phyloP scores from a whole-genome alignment of 768 basidiomycete species.

The Russula virescens region DNA sequence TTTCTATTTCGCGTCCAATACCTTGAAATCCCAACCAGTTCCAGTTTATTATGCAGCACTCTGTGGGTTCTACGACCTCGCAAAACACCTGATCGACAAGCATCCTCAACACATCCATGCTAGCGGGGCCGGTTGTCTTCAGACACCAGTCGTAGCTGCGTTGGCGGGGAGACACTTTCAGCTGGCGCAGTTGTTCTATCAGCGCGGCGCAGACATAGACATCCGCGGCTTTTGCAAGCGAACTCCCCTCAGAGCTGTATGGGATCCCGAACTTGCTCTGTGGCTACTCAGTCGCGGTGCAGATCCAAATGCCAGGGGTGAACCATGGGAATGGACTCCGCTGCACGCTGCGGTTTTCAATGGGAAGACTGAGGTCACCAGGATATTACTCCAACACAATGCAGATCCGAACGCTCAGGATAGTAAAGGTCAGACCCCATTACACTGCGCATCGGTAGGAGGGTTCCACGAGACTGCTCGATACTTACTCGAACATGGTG shows the following conservation, averaged over 20 bases:
- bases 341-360: too few relatives aligned
- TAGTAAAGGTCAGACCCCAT: not conserved
- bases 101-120: not conserved
- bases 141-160: not conserved
- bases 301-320: not conserved
- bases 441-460: not conserved
- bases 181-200: not conserved
- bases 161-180: not conserved
- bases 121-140: not conserved
- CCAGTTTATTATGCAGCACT: not conserved
- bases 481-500: not conserved
- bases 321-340: too few relatives aligned
- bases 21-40: too few relatives aligned
- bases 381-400: not conserved
- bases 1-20: not conserved
- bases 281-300: not conserved
- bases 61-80: not conserved
- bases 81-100: not conserved
- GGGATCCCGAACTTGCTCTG: not conserved
- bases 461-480: not conserved
- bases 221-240: rapidly evolving
- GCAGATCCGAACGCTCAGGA: not conserved
- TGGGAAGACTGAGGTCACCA: too few relatives aligned
- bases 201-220: not conserved
- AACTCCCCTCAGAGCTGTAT: not conserved